Base-by-base conservation (phyloP, 2,329 filamentous ascomycete genomes). In the Exophiala sp. region DNA sequence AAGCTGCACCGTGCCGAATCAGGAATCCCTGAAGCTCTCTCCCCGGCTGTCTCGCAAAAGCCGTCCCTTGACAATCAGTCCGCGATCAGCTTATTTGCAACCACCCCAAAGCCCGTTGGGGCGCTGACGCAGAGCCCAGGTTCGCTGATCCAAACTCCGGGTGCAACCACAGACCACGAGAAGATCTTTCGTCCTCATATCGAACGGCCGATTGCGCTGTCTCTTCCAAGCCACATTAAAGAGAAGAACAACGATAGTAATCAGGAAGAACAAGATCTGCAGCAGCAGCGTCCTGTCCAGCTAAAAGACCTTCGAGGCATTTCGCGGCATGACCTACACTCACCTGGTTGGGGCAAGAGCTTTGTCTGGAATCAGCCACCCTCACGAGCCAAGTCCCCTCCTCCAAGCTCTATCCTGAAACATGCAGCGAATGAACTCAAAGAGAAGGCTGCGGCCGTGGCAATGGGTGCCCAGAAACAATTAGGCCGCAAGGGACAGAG, bases 341-440 rank as follows among this genome's bases (percentile, higher is more conserved):
- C 88, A 5, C 85, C 87, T 8, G 82, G 84, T 53, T 96, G 90
- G 90, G 90, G 89, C 42, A 71, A 70, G 21, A 75, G 74, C 11
- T 77, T 78, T 7, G 79, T 83, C 5, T 78, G 83, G 60, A 88
- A 89, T 68, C 91, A 96, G 71, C 91, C 91, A 20, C 83, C 80
- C 63, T 91, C 89, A 2, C 81, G 84, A 58, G 84, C 88, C 42
- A 85, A 83, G 60, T 84, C 87, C 21, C 83, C 88, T 8, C 90
- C 89, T 2, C 88, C 89, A 1, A 81, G 85, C 34, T 86, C 87
- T 8, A 84, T 95, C 50, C 78, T 92, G 45, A 85, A 90, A 63
- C 86, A 88, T 62, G 75, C 57, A 8, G 54, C 38, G 12, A 29
- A 36, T 39, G 49, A 52, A 21, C 44, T 42, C 36, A 60, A 52